Percentiles rank a stretch among this genome's conserved stretches.
phyloP scores from a whole-genome alignment of 2,329 filamentous ascomycete species.

The Pyrenophora teres region DNA sequence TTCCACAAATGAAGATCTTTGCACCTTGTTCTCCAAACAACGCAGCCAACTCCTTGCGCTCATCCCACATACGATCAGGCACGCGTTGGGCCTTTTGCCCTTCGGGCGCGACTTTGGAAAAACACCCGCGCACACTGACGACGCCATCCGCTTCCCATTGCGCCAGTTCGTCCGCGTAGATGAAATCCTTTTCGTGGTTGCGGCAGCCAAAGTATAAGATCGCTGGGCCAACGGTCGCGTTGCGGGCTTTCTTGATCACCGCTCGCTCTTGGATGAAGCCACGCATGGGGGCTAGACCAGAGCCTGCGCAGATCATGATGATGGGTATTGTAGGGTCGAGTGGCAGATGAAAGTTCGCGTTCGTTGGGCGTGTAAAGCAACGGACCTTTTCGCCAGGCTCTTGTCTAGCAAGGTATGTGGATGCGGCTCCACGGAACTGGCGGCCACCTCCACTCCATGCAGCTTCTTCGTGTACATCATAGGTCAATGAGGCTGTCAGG shows the following conservation, averaged over 20 bases:
- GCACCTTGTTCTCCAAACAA: conserved; percentile 53
- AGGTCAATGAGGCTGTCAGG: conserved; percentile 6
- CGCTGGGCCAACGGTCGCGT: conserved; percentile 58
- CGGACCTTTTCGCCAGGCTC: conserved; percentile 10
- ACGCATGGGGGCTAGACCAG: conserved; percentile 39
- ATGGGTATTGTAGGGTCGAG: conserved; percentile 49
- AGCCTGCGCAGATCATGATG: conserved; percentile 50
- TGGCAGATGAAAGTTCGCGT: conserved; percentile 25
- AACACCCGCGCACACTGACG: conserved; percentile 23
- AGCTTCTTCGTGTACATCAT: conserved; percentile 10
- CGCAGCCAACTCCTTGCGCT: conserved; percentile 49
- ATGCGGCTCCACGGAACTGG: conserved; percentile 11
- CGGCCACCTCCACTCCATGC: conserved; percentile 9
- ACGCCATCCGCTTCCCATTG: conserved; percentile 12
- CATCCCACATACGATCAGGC: conserved; percentile 55
- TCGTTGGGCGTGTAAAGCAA: conserved; percentile 12
- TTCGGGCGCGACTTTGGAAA: conserved; percentile 68
- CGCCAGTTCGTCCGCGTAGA: conserved; percentile 64
- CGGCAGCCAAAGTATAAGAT: conserved; percentile 67
- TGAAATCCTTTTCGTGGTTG: conserved; percentile 57
- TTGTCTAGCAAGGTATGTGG: conserved; percentile 3
- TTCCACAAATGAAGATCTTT: conserved; percentile 67
- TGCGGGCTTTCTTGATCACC: conserved; percentile 19
- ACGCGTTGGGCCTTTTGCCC: conserved; percentile 59
- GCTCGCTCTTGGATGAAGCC: conserved; percentile 43